phyloP scores from a whole-genome alignment of 2,329 filamentous ascomycete species.

The Diaporthe sp. region DNA sequence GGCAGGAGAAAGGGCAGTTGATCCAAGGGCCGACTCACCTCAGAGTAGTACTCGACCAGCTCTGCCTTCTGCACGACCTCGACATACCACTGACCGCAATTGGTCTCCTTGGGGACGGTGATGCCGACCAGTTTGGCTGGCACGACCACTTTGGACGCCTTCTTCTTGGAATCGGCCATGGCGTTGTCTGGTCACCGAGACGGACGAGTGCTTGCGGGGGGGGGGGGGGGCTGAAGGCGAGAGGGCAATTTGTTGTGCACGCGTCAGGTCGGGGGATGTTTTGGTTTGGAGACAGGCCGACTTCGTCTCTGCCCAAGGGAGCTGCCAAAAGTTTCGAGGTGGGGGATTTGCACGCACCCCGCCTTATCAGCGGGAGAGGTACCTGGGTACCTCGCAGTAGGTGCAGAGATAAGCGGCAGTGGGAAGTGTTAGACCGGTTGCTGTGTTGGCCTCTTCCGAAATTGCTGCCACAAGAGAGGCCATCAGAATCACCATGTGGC shows the following conservation, averaged over 20 bases:
- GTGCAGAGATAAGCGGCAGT: neutral
- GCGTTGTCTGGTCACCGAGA: neutral
- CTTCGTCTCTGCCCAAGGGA: conserved; percentile 19
- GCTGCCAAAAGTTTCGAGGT: conserved; percentile 26
- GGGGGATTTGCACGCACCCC: conserved; percentile 15
- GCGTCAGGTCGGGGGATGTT: neutral
- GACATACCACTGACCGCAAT: conserved; percentile 79
- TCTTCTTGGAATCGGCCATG: conserved; percentile 23
- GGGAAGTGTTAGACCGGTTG: neutral
- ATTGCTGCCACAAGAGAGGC: no score
- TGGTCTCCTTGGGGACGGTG: conserved; percentile 48
- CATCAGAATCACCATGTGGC: no score
- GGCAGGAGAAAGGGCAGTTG: neutral
- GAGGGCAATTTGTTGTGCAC: neutral
- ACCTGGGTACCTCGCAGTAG: neutral
- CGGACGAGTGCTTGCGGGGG: neutral
- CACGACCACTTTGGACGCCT: conserved; percentile 21
- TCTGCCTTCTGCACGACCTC: conserved; percentile 97
- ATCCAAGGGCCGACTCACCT: conserved; percentile 39
- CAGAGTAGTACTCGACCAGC: conserved; percentile 92
- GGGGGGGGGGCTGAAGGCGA: neutral
- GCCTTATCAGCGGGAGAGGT: conserved; percentile 21
- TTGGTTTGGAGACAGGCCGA: neutral
- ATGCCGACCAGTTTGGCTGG: conserved; percentile 25
- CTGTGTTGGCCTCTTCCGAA: no score